phyloP scores from a whole-genome alignment of 2,329 filamentous ascomycete genomes.

The Didymosphaeria variabile region DNA sequence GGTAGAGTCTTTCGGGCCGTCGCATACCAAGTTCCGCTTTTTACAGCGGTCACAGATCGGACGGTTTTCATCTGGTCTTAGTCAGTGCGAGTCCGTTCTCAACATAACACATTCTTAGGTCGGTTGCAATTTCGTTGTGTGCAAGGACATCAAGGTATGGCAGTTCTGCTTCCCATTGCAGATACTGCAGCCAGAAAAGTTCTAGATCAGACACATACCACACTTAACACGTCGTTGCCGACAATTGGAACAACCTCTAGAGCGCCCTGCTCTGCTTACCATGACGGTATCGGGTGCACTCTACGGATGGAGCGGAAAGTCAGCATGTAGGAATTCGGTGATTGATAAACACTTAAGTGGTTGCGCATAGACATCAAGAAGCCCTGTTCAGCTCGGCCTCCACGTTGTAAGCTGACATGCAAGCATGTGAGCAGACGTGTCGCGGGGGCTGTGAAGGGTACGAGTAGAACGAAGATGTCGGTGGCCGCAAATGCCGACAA shows the following conservation, averaged over 20 bases:
- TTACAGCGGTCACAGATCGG: slow-evolving; percentile 12
- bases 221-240: slow-evolving; percentile 12
- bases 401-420: neutral
- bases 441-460: neutral
- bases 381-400: neutral
- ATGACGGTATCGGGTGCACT: neutral
- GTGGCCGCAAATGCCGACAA: neutral
- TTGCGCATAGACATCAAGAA: neutral
- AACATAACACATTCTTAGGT: neutral
- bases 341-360: neutral
- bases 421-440: neutral
- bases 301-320: neutral
- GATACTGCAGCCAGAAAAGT: neutral
- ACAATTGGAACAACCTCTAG: slow-evolving; percentile 12
- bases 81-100: neutral
- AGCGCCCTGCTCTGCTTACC: slow-evolving; percentile 16
- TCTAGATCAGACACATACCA: neutral
- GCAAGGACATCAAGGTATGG: neutral
- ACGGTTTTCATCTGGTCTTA: slow-evolving; percentile 7
- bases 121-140: neutral
- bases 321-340: neutral
- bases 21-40: slow-evolving; percentile 7
- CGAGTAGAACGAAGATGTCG: neutral
- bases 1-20: slow-evolving; percentile 11
- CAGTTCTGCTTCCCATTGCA: neutral